These are phyloP conservation scores for Tribonema minus DNA, from an alignment of 108 stramenopile genomes.

Conservation along the genomic window DNA sequence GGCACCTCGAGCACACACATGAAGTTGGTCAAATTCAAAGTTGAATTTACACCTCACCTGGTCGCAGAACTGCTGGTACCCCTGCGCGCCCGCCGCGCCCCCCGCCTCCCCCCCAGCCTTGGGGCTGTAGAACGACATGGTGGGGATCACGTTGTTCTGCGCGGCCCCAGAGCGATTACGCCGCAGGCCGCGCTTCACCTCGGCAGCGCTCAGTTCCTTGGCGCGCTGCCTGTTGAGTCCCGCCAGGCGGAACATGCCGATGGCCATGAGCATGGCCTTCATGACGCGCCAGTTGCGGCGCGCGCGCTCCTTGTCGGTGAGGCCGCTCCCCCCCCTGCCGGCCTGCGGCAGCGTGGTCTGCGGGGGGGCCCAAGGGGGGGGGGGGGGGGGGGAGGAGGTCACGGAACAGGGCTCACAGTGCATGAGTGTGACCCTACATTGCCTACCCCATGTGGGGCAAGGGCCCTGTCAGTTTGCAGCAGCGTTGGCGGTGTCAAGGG, in stretches of 20 bases:
- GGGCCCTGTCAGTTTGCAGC: too few relatives aligned
- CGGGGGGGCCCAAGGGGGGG: too few relatives aligned
- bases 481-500: too few relatives aligned
- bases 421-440: too few relatives aligned
- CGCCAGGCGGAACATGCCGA: slow-evolving; percentile 31
- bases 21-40: too few relatives aligned
- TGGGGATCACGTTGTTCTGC: slow-evolving; percentile 27
- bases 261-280: slow-evolving; percentile 14
- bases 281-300: slow-evolving; percentile 11
- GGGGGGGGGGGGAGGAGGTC: too few relatives aligned
- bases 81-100: neutral
- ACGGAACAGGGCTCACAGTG: too few relatives aligned
- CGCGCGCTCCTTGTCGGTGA: slow-evolving; percentile 7
- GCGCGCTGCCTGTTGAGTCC: slow-evolving; percentile 29
- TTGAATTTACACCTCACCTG: too few relatives aligned
- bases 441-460: too few relatives aligned
- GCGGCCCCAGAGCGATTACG: slow-evolving; percentile 30
- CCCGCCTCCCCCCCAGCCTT: neutral
- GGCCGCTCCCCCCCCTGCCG: too few relatives aligned
- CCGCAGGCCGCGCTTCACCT: slow-evolving; percentile 31
- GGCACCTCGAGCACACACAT: too few relatives aligned
- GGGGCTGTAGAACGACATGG: slow-evolving; percentile 39
- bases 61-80: neutral
- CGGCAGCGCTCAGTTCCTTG: slow-evolving; percentile 41
- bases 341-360: too few relatives aligned